A percentile compares a stretch with the other conserved stretches of the same genome.
Conservation (phyloP, 192 early-diverging fungal species). For the Glomus cerebriforme region DNA sequence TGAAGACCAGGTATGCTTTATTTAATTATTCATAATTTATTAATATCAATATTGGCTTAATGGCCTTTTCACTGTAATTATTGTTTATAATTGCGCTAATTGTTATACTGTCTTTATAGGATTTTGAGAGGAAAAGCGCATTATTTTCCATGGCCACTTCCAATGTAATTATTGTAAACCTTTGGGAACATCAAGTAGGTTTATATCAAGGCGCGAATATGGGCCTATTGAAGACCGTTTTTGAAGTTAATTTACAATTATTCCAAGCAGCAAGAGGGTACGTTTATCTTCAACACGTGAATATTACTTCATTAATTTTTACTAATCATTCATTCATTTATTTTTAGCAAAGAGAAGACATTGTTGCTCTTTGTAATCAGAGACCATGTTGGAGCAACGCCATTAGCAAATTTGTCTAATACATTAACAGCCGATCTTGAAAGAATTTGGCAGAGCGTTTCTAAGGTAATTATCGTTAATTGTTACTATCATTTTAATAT, state of each 20-base stretch:
- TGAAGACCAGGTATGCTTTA: conserved; percentile 75
- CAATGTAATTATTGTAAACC: conserved; percentile 95
- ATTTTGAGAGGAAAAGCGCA: conserved; percentile 98
- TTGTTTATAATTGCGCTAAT: no score
- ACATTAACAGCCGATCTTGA: conserved; percentile 84
- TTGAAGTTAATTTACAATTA: conserved; percentile 98
- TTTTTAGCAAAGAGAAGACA: conserved; percentile 79
- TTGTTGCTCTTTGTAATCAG: conserved; percentile 95
- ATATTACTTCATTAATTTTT: neutral
- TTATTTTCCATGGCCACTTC: conserved; percentile 94
- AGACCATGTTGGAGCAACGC: conserved; percentile 89
- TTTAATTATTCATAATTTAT: neutral
- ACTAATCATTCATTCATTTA: neutral
- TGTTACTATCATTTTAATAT: neutral
- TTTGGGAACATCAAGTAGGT: conserved; percentile 98
- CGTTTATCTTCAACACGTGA: neutral
- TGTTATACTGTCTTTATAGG: conserved; percentile 37
- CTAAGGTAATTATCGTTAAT: conserved; percentile 58
- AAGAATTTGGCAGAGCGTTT: conserved; percentile 87
- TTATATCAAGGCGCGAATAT: conserved; percentile 99
- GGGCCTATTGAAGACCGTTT: conserved; percentile 96
- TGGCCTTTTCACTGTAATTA: no score
- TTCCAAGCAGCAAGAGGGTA: conserved; percentile 82
- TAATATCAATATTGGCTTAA: neutral
- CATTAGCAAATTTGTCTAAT: conserved; percentile 75